Conservation (phyloP, 768 basidiomycete genomes). For the Rhodotorula diobovata region DNA sequence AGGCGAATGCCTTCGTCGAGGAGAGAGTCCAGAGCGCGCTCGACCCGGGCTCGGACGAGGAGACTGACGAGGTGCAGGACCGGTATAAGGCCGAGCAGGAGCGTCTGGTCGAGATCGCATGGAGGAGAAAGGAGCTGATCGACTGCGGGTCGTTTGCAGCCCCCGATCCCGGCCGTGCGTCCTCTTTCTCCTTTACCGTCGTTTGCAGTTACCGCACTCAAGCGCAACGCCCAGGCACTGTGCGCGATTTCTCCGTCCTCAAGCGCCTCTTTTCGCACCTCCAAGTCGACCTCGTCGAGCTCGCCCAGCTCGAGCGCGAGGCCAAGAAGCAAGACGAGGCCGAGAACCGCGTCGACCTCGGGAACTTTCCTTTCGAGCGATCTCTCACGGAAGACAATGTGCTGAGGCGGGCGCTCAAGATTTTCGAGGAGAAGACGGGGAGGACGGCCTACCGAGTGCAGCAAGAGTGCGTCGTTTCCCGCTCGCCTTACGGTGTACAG, state of each 20-base stretch:
- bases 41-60: not conserved
- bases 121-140: not conserved
- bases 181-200: not conserved
- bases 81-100: not conserved
- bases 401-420: not conserved
- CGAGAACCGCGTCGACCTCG: not conserved
- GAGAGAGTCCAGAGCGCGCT: not conserved
- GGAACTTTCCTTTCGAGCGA: not conserved
- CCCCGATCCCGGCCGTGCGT: not conserved
- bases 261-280: not conserved
- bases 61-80: not conserved
- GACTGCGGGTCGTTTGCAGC: not conserved
- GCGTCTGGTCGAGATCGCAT: not conserved
- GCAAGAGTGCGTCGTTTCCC: not conserved
- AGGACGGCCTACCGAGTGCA: not conserved
- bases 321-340: not conserved
- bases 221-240: not conserved
- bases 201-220: too few species aligned
- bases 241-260: not conserved
- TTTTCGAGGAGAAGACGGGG: not conserved
- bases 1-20: not conserved
- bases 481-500: not conserved
- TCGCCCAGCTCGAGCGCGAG: not conserved
- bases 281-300: not conserved
- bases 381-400: not conserved